These are phyloP conservation scores for Yamadazyma atlantica DNA, from an alignment of 1,139 yeast genomes.

Conservation along the genomic window DNA sequence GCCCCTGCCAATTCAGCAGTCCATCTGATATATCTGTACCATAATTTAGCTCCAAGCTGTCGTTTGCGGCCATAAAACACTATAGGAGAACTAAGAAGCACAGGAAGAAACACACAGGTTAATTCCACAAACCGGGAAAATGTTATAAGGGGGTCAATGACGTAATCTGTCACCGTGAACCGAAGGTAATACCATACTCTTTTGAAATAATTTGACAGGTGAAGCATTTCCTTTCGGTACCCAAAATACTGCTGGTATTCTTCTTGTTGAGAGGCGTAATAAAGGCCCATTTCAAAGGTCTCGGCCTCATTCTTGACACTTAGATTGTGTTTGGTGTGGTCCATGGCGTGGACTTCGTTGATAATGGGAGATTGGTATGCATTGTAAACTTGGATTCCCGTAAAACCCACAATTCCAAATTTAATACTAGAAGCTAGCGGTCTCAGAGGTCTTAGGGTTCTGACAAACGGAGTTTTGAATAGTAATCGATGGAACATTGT, in stretches of 20 bases:
- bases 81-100: conserved; percentile 63
- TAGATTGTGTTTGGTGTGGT: conserved; percentile 36
- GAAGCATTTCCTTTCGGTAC: no score
- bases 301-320: conserved; percentile 50
- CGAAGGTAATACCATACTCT: conserved; percentile 35
- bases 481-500: neutral
- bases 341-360: conserved; percentile 37
- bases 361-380: conserved; percentile 13
- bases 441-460: no score
- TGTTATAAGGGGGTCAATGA: conserved; percentile 70
- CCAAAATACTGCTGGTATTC: no score
- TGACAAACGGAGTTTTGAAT: neutral
- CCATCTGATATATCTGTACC: conserved; percentile 69
- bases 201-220: conserved; percentile 22
- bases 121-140: conserved; percentile 68
- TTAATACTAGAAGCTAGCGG: conserved; percentile 1
- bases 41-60: conserved; percentile 59
- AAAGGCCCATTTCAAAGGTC: conserved; percentile 70
- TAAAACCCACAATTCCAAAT: conserved; percentile 12
- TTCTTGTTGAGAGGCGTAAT: conserved; percentile 56
- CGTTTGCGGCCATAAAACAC: conserved; percentile 57
- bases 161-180: conserved; percentile 49
- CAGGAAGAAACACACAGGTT: conserved; percentile 66
- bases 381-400: conserved; percentile 9
- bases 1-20: conserved; percentile 89